Evolutionary conservation across 495 filamentous ascomycete genomes (phyloP).

Genomic region (Xylaria acuta): DNA sequence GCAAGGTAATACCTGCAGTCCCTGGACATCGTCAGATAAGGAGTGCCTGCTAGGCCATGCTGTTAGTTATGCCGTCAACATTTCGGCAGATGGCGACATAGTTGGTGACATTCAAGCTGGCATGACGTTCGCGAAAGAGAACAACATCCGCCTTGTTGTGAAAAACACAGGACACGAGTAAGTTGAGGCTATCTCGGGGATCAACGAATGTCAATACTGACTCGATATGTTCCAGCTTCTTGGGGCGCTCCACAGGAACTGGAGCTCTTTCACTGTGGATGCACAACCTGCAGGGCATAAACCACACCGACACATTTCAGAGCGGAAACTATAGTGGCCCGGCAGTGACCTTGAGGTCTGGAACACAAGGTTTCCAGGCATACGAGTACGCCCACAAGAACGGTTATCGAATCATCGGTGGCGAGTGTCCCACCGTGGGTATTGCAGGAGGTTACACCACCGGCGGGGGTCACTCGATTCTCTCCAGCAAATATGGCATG

Average conservation of each 20-base stretch:
- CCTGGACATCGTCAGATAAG: slow-evolving; percentile 47
- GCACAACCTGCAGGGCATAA: slow-evolving; percentile 54
- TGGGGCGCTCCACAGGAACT: slow-evolving; percentile 57
- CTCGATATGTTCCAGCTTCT: too few species aligned
- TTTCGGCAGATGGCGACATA: slow-evolving; percentile 44
- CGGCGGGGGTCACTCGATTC: slow-evolving; percentile 52
- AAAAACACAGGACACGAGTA: slow-evolving; percentile 58
- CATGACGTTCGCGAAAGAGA: slow-evolving; percentile 53
- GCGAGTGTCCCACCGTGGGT: slow-evolving; percentile 47
- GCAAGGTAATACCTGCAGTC: too few species aligned
- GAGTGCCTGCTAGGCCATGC: slow-evolving; percentile 64
- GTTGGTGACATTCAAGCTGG: slow-evolving; percentile 48
- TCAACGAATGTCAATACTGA: too few species aligned
- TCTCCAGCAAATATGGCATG: slow-evolving; percentile 51
- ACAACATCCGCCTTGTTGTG: slow-evolving; percentile 56
- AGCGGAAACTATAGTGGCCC: slow-evolving; percentile 60
- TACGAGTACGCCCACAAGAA: slow-evolving; percentile 54
- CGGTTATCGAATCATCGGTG: slow-evolving; percentile 59
- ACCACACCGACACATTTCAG: slow-evolving; percentile 48
- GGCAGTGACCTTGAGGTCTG: slow-evolving; percentile 64
- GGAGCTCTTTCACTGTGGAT: slow-evolving; percentile 59
- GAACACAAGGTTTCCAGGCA: slow-evolving; percentile 59
- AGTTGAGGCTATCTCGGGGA: too few species aligned
- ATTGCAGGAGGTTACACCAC: slow-evolving; percentile 50
- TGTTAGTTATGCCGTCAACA: slow-evolving; percentile 62